phyloP scores from a whole-genome alignment of 2,329 filamentous ascomycete genomes.

The Cladosporium velox region DNA sequence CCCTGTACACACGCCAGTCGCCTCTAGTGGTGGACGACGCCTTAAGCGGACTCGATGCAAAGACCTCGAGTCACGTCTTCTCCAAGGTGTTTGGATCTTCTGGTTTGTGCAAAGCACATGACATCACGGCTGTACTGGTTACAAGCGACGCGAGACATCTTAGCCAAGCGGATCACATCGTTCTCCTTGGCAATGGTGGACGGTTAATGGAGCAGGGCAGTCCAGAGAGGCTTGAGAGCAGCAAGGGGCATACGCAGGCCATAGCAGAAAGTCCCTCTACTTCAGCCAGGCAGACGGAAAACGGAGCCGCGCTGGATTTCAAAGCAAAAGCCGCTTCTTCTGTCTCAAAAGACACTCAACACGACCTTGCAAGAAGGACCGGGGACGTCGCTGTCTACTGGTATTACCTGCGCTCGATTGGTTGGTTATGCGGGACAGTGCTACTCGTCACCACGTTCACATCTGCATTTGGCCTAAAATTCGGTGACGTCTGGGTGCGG shows the following conservation, averaged over 20 bases:
- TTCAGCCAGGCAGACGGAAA: background rate
- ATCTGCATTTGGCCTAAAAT: slow-evolving; percentile 43
- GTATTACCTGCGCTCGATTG: slow-evolving; percentile 32
- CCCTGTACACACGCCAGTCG: slow-evolving; percentile 52
- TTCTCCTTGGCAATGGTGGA: slow-evolving; percentile 33
- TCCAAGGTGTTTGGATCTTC: slow-evolving; percentile 47
- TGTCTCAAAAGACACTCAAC: slow-evolving; percentile 16
- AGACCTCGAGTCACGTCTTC: slow-evolving; percentile 54
- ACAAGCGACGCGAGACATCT: slow-evolving; percentile 37
- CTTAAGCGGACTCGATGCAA: slow-evolving; percentile 52
- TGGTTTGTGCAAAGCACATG: slow-evolving; percentile 45
- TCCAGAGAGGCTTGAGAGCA: background rate
- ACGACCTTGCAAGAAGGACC: slow-evolving; percentile 27
- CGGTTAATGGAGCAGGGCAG: background rate
- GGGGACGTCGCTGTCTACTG: slow-evolving; percentile 47
- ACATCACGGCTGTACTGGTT: slow-evolving; percentile 44
- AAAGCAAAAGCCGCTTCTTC: background rate
- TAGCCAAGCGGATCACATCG: slow-evolving; percentile 43
- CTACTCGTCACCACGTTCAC: slow-evolving; percentile 31
- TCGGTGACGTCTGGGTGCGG: slow-evolving; percentile 50
- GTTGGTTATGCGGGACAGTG: slow-evolving; percentile 34
- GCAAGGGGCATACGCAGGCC: background rate
- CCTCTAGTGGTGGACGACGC: slow-evolving; percentile 55
- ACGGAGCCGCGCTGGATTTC: background rate
- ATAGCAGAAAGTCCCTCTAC: background rate